Percentiles rank a stretch among this genome's conserved stretches.
Evolutionary conservation across 495 filamentous ascomycete genomes (phyloP).

Genomic region (Penicillium mononematosum): DNA sequence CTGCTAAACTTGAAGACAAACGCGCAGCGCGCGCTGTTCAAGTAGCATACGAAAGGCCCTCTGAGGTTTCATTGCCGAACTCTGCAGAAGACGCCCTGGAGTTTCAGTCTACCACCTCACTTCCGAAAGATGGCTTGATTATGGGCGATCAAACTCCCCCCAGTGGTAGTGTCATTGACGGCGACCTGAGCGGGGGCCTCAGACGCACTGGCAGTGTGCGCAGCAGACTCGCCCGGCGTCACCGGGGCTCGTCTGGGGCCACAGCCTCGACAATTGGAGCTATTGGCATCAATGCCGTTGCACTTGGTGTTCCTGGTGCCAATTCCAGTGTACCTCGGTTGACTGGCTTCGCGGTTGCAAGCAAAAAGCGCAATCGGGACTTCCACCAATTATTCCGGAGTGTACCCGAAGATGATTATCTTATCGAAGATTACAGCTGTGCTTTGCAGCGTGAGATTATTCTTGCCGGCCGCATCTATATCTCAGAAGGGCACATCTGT

Average conservation of each 20-base stretch:
- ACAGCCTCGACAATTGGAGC: conserved; percentile 71
- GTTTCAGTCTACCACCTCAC: conserved; percentile 30
- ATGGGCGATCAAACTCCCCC: conserved; percentile 62
- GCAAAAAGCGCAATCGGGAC: conserved; percentile 91
- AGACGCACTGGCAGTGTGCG: conserved; percentile 79
- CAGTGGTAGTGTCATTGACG: conserved; percentile 66
- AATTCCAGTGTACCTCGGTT: conserved; percentile 64
- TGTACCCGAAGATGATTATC: conserved; percentile 94
- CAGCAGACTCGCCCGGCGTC: conserved; percentile 70
- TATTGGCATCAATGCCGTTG: conserved; percentile 61
- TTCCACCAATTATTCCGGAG: conserved; percentile 93
- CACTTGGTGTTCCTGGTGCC: conserved; percentile 61
- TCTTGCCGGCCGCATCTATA: conserved; percentile 87
- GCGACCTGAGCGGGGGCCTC: conserved; percentile 54
- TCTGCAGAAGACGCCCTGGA: conserved; percentile 36
- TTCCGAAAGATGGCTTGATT: conserved; percentile 35
- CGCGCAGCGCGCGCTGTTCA: conserved; percentile 59
- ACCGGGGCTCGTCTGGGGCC: conserved; percentile 83
- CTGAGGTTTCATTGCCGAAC: conserved; percentile 25
- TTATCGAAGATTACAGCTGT: conserved; percentile 98
- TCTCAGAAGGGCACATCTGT: conserved; percentile 96
- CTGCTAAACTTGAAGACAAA: conserved; percentile 56
- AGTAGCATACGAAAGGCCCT: conserved; percentile 57
- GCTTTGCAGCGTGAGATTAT: conserved; percentile 95
- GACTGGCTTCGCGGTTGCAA: conserved; percentile 94